Percentiles rank a stretch among this genome's conserved stretches.
phyloP scores from a whole-genome alignment of 2,329 filamentous ascomycete species.

The Cytospora paraplurivora region DNA sequence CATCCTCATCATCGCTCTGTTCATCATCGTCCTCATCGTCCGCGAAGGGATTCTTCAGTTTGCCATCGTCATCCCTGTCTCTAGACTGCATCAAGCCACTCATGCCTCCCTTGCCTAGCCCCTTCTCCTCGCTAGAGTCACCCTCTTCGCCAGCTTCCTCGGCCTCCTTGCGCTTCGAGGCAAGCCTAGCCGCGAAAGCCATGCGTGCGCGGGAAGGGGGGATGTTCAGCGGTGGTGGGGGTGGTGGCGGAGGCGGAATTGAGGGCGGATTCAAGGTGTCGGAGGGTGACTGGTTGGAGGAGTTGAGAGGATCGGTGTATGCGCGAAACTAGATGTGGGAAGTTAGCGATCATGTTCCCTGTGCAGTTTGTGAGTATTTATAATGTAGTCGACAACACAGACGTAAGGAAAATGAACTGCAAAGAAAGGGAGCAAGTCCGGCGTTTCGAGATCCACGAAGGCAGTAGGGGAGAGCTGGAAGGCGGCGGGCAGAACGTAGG shows the following conservation, averaged over 20 bases:
- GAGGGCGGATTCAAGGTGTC: slow-evolving; percentile 55
- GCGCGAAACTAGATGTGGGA: slow-evolving; percentile 55
- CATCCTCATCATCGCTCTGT: slow-evolving; percentile 56
- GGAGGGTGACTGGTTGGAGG: slow-evolving; percentile 40
- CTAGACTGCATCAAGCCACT: slow-evolving; percentile 21
- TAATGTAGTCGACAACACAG: slow-evolving; percentile 6
- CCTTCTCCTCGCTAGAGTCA: slow-evolving; percentile 36
- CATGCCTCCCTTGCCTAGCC: slow-evolving; percentile 23
- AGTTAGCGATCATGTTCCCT: slow-evolving; percentile 18
- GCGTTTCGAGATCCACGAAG: not conserved
- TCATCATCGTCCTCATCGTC: slow-evolving; percentile 57
- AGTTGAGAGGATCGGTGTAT: slow-evolving; percentile 58
- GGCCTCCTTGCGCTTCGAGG: slow-evolving; percentile 63
- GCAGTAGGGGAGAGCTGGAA: not conserved
- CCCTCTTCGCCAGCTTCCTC: slow-evolving; percentile 47
- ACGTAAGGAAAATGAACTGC: not conserved
- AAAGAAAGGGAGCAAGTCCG: not conserved
- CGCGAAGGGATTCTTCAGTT: slow-evolving; percentile 56
- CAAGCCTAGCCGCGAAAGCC: slow-evolving; percentile 85
- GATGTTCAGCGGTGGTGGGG: slow-evolving; percentile 80
- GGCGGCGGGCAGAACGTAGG: slow-evolving; percentile 7
- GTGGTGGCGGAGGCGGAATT: slow-evolving; percentile 61
- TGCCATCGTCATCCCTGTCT: slow-evolving; percentile 29
- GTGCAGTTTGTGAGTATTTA: not conserved
- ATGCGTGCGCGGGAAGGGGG: slow-evolving; percentile 83